Conservation (phyloP, 345 rosid species). For the Punica granatum region DNA sequence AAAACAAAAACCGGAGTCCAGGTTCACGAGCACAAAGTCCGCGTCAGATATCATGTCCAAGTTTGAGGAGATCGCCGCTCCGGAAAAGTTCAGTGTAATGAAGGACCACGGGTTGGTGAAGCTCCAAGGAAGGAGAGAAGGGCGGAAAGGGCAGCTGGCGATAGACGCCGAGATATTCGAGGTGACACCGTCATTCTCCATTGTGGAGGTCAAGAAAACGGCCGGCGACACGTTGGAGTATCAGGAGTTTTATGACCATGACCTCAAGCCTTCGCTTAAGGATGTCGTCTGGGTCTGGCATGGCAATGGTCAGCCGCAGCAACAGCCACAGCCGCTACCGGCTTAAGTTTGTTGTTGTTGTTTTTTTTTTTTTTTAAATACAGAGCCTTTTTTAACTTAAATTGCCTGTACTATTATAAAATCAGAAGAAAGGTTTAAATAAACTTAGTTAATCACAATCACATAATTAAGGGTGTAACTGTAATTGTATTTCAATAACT, state of each 20-base stretch:
- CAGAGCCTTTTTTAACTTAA: too few species aligned
- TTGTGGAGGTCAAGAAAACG: slow-evolving; percentile 71
- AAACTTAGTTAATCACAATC: too few species aligned
- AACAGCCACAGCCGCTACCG: slow-evolving; percentile 1
- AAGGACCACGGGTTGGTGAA: slow-evolving; percentile 50
- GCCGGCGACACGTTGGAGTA: slow-evolving; percentile 82
- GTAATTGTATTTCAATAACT: too few species aligned
- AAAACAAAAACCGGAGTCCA: slow-evolving; percentile 23
- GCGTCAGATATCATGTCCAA: slow-evolving; percentile 61
- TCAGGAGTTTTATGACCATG: slow-evolving; percentile 47
- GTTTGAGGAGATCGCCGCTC: slow-evolving; percentile 57
- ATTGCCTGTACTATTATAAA: too few species aligned
- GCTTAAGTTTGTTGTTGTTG: background rate
- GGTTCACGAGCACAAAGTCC: slow-evolving; percentile 52
- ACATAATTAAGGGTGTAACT: too few species aligned
- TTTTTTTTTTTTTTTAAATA: background rate
- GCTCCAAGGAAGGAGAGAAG: slow-evolving; percentile 52
- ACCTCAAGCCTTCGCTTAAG: slow-evolving; percentile 63
- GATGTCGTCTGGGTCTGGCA: slow-evolving; percentile 94
- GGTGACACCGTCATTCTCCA: slow-evolving; percentile 57
- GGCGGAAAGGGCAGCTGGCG: slow-evolving; percentile 75
- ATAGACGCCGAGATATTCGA: slow-evolving; percentile 73
- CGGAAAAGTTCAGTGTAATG: slow-evolving; percentile 39
- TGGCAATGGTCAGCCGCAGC: slow-evolving; percentile 24
- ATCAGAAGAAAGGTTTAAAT: too few species aligned